Base-by-base conservation (phyloP, 2,329 filamentous ascomycete genomes). In the Sarocladium kiliense region DNA sequence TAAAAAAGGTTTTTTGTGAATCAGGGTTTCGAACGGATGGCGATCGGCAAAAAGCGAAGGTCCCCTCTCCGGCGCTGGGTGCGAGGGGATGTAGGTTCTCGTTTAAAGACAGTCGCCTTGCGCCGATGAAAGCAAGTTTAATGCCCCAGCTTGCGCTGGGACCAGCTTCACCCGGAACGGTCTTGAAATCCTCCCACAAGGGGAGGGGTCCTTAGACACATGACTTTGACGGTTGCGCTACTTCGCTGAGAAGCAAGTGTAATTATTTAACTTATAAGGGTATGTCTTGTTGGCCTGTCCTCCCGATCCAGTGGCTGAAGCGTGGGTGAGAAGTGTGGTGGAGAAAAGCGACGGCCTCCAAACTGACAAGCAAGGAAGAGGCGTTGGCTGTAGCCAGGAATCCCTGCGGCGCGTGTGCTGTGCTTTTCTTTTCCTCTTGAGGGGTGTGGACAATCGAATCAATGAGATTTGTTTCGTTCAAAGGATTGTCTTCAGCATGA, bases 61-160 rank as follows among this genome's bases (percentile, higher is more conserved):
- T 45, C 41, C 41, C 23, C 41, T 26, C 41, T 45, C 41, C 41
- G 41, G 41, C 41, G 41, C 41, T 39, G 23, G 41, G 41, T 45
- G 23, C 41, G 41, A 45, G 41, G 21, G 41, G 23, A 25, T 23
- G 16, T 7, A 21, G 41, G 18, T 5, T 21, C 37, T 41, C 18
- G 18, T 45, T 45, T 25, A 45, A 18, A 45, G 41, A 45, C 41
- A 10, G 21, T 19, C 18, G 9, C 41, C 23, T 45, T 23, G 41
- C 41, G 41, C 41, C 41, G 41, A 45, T 39, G 36, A 39, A 39
- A 39, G 36, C 36, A 39, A 39, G 9, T 39, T 39, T n/a, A 39
- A 9, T 9, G 36, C 36, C 36, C n/a, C n/a, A 19, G n/a, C n/a
- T 39, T 16, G 12, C 36, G n/a, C 41, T 9, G 16, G 21, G 14